Evolutionary conservation across 2,329 filamentous ascomycete species (phyloP), one percentile per base, ranked within the genome.

Genomic region (Phyllosticta capitalensis): DNA sequence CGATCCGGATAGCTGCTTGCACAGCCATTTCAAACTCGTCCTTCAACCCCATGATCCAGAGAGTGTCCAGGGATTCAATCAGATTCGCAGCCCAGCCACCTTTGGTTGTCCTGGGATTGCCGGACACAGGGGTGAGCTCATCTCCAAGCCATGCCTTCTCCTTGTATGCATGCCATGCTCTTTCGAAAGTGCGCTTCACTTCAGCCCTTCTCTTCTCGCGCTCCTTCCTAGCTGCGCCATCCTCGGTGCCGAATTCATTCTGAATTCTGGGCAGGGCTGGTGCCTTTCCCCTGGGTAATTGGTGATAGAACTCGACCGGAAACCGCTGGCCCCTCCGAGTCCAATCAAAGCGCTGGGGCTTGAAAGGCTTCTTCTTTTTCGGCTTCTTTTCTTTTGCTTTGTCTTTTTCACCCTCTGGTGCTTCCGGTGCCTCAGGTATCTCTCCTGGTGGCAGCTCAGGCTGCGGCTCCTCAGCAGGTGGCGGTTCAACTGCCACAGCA

Each of bases 41-140:
- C 58, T 76, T 72, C 64, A 76, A 66, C 1, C 68, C 75, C 76
- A 78, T 78, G 61, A 78, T 77, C 72, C 73, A 78, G 9, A 78
- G 67, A 3, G 73, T 78, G 62, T 78, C 76, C 45, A 78, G 65
- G 48, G 72, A 71, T 66, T 78, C 76, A 33, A 79, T 74, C 12
- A 79, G 65, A 12, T 71, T 76, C 5, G 76, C 76, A 2, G 72
- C 76, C 77, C 77, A 79, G 5, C 77, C 77, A 54, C 76, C 76
- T 65, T 77, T 78, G 20, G 70, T 69, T 63, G 78, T 68, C 52
- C 68, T 72, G 21, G 63, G 65, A 3, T 69, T 68, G 20, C 75
- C 76, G 58, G 68, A 70, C n/a, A 79, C 67, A 1, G 77, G 77
- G 22, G 66, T 67, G 33, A 80, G 65, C 65, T 80, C 78, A 59